Conservation (phyloP, 2,329 filamentous ascomycete species). For the Xylaria sp. region DNA sequence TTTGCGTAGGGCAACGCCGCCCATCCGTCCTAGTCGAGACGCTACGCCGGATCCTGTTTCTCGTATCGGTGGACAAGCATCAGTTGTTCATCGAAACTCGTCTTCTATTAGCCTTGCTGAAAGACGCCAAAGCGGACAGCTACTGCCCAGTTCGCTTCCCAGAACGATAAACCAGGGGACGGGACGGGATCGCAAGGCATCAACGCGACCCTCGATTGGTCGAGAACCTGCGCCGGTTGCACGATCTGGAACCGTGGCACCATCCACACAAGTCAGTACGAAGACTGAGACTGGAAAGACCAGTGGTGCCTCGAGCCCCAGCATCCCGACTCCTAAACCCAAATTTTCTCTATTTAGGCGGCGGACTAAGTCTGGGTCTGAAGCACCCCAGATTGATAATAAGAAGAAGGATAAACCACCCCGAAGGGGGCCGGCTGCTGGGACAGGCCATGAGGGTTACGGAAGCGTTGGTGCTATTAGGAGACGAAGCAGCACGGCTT, state of each 20-base stretch:
- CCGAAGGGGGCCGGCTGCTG: slow-evolving; percentile 77
- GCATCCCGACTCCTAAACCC: slow-evolving; percentile 51
- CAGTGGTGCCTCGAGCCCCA: slow-evolving; percentile 50
- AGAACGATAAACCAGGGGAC: slow-evolving; percentile 35
- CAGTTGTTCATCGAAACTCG: slow-evolving; percentile 59
- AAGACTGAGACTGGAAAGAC: slow-evolving; percentile 28
- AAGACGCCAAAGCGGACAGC: slow-evolving; percentile 39
- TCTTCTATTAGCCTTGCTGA: slow-evolving; percentile 45
- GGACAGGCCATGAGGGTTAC: slow-evolving; percentile 91
- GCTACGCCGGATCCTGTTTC: slow-evolving; percentile 58
- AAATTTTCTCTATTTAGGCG: slow-evolving; percentile 76
- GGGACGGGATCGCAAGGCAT: slow-evolving; percentile 29
- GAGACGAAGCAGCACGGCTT: slow-evolving; percentile 58
- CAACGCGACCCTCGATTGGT: slow-evolving; percentile 29
- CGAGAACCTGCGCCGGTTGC: slow-evolving; percentile 36
- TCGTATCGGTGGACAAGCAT: slow-evolving; percentile 46
- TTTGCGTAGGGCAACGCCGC: slow-evolving; percentile 39
- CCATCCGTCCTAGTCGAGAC: slow-evolving; percentile 61
- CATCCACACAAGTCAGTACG: slow-evolving; percentile 19
- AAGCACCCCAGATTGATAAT: slow-evolving; percentile 43
- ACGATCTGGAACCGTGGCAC: slow-evolving; percentile 14
- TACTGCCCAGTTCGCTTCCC: slow-evolving; percentile 32
- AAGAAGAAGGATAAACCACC: slow-evolving; percentile 47
- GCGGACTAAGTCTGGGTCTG: slow-evolving; percentile 59
- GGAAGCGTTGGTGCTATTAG: slow-evolving; percentile 58